Conservation (phyloP, 2,329 filamentous ascomycete species). For the Pestalotiopsis sp. region DNA sequence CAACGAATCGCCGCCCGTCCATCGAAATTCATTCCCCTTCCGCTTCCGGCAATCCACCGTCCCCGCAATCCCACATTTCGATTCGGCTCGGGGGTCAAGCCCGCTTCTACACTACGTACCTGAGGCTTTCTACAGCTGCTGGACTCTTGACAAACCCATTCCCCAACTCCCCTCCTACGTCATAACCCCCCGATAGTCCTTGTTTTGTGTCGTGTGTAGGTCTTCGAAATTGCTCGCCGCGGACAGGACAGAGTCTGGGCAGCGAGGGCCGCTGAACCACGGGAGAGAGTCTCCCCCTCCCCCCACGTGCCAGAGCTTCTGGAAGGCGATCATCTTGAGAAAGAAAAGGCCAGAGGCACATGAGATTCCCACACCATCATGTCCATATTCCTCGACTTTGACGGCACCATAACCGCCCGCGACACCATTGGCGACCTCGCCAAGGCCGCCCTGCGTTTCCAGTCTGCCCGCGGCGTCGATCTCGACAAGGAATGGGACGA, state of each 20-base stretch:
- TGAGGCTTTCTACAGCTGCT: not conserved
- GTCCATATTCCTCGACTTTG: constrained; percentile 60
- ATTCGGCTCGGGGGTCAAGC: not conserved
- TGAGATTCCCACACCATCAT: constrained; percentile 22
- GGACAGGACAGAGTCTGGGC: not conserved
- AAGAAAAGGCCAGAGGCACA: not conserved
- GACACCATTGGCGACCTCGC: constrained; percentile 57
- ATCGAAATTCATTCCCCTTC: constrained; percentile 1
- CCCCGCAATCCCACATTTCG: constrained; percentile 7
- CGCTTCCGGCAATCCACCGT: constrained; percentile 9
- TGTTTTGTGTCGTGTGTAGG: not conserved
- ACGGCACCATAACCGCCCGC: constrained; percentile 58
- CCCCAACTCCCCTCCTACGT: not conserved
- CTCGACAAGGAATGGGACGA: constrained; percentile 44
- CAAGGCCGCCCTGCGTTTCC: constrained; percentile 40
- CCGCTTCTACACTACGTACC: not conserved
- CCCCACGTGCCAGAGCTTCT: not conserved
- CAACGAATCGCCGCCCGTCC: not conserved
- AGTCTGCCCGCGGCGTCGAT: constrained; percentile 28
- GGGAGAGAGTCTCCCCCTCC: constrained; percentile 4
- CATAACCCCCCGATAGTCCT: not conserved
- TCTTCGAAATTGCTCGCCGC: not conserved
- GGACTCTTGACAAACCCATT: not conserved
- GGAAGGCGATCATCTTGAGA: not conserved
- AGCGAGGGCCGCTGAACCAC: not conserved